Evolutionary conservation across 2,329 filamentous ascomycete genomes (phyloP), one percentile per base, ranked within the genome.

Genomic region (Coniella vitis): DNA sequence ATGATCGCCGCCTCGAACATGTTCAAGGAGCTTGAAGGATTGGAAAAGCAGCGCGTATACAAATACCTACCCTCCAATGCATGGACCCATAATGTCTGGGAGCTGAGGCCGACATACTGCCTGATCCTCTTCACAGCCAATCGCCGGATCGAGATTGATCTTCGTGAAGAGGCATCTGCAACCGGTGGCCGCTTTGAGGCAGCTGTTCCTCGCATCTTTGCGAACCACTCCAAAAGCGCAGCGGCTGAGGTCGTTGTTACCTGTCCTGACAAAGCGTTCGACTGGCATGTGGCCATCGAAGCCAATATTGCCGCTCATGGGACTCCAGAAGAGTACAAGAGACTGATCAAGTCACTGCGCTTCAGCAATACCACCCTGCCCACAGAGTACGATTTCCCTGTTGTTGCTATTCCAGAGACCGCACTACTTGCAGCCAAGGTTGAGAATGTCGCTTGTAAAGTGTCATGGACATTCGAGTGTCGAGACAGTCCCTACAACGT

Each of bases 251-350:
- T 66, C 13, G 52, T 57, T 2, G 63, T 57, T n/a, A 53, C 62
- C 7, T 65, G 64, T 36, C 58, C 64, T 3, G 60, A 61, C 45
- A 63, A 68, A 36, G 48, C 48, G 3, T 53, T 66, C 8, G 68
- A 71, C 51, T 72, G 69, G 69, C 60, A 60, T 3, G 40, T 72
- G 2, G 59, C 61, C 21, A 60, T 64, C 1, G 45, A 60, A 12
- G 56, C 61, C 4, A 58, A 61, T 5, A 51, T 61, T 7, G 51
- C 56, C 5, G 52, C 55, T 17, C 46, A 49, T 20, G 54, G 51
- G 17, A 36, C 60, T 4, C 60, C 62, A 49, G 54, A 4, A 45
- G 42, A 5, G 40, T 64, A 9, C 45, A 55, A 8, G n/a, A 35
- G 55, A 2, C 57, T 68, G 34, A 37, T 62, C 12, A 45, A 52